Base-by-base conservation (phyloP, 225 moss, liverwort and hornwort species). In the Straminergon stramineum region DNA sequence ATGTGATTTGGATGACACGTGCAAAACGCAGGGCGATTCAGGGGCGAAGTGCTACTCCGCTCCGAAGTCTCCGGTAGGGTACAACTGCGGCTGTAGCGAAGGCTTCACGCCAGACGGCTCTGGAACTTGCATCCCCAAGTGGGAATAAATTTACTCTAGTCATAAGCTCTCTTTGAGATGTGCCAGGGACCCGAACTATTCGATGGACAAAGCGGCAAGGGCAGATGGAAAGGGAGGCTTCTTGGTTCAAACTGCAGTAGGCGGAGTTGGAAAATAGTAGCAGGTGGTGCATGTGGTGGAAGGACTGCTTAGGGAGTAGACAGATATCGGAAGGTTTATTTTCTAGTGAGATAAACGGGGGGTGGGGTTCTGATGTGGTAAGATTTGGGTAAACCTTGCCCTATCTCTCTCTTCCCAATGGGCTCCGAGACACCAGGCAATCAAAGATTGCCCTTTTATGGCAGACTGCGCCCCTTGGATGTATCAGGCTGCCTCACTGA, bases 291-390 rank as follows among this genome's bases (percentile, higher is more conserved):
- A 70, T 82, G 87, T 79, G 89, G 90, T 87, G 89, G 85, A 87
- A 62, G 83, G 55, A 15, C 75, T 85, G 89, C 90, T 75, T 85
- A 91, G 93, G 93, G 95, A 92, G 71, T 92, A 87, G 95, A 91
- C 90, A 93, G 95, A 95, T 95, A 93, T 89, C 86, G 94, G 85
- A 93, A 92, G 94, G 93, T 93, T 93, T 91, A 90, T 90, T 80
- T 77, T 77, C n/a, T 82, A 74, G 74, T 84, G 86, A 87, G 90
- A 64, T 37, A 37, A n/a, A 70, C 5, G 24, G 48, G 51, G 82
- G 82, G 66, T 30, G 83, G 48, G 68, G 58, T 73, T 71, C 53
- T 83, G 37, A 53, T 90, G 68, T 69, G 81, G 89, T 88, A 48
- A 19, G 69, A 85, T 83, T 73, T 60, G 91, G 87, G 89, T 87